Percentiles rank a stretch among this genome's conserved stretches.
Conservation (phyloP, 2,329 filamentous ascomycete genomes). For the Xylariaceae sp. region DNA sequence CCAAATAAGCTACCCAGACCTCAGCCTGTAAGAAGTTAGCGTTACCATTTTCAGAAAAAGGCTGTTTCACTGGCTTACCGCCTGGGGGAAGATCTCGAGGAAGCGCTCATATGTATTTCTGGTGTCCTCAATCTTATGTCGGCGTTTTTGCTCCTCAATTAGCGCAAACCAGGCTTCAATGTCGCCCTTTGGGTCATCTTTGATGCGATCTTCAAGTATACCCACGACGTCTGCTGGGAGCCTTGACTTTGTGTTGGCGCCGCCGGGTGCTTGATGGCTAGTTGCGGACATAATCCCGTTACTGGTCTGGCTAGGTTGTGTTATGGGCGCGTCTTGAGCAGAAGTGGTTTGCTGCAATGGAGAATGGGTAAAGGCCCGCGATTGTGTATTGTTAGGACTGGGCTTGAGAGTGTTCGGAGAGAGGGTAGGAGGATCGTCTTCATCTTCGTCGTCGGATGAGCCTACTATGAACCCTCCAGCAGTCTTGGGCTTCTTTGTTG, state of each 20-base stretch:
- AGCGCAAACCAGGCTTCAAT: slow-evolving; percentile 89
- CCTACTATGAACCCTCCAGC: slow-evolving; percentile 66
- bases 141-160: slow-evolving; percentile 83
- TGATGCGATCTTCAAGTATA: slow-evolving; percentile 87
- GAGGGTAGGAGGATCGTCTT: slow-evolving; percentile 50
- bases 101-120: slow-evolving; percentile 85
- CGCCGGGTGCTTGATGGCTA: slow-evolving; percentile 12
- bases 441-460: slow-evolving; percentile 66
- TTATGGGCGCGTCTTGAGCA: slow-evolving; percentile 23
- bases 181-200: slow-evolving; percentile 90
- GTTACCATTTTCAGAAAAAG: background rate
- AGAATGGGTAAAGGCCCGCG: slow-evolving; percentile 32
- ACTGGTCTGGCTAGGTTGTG: slow-evolving; percentile 25
- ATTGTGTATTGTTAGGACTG: slow-evolving; percentile 33
- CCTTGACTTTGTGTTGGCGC: slow-evolving; percentile 37
- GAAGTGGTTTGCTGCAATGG: slow-evolving; percentile 36
- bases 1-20: slow-evolving; percentile 86
- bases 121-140: slow-evolving; percentile 81
- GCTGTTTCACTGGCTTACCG: slow-evolving; percentile 67
- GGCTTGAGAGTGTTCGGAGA: slow-evolving; percentile 33
- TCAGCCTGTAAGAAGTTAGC: slow-evolving; percentile 72
- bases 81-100: slow-evolving; percentile 84
- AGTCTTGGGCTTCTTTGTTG: slow-evolving; percentile 64
- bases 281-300: slow-evolving; percentile 18
- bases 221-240: slow-evolving; percentile 74